A percentile compares a stretch with the other conserved stretches of the same genome.
These are phyloP conservation scores for Boletus tylopilopsis DNA, from an alignment of 768 basidiomycete genomes.

Conservation along the genomic window DNA sequence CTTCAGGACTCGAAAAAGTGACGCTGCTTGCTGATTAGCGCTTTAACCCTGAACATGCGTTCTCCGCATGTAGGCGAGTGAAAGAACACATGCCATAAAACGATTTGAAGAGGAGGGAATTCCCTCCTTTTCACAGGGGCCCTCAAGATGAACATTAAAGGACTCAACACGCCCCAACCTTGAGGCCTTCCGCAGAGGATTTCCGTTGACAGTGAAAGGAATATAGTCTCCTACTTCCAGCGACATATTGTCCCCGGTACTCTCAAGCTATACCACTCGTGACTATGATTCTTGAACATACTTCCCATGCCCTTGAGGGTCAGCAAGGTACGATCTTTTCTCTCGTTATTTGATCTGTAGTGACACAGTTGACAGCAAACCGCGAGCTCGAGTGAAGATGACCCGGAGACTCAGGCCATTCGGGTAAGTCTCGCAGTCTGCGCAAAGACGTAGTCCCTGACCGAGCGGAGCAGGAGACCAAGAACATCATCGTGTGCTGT, in stretches of 20 bases:
- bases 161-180: conserved; percentile 14
- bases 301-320: not conserved
- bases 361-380: conserved; percentile 15
- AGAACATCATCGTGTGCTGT: conserved; percentile 39
- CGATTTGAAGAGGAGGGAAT: too few species aligned
- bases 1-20: conserved; percentile 8
- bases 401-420: not conserved
- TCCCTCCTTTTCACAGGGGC: conserved; percentile 1
- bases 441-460: not conserved
- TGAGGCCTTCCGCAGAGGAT: conserved; percentile 4
- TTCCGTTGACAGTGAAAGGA: not conserved
- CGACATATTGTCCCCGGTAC: not conserved
- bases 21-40: not conserved
- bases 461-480: conserved; percentile 13
- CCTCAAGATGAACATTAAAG: conserved; percentile 12
- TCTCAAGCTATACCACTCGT: not conserved
- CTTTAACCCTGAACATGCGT: conserved; percentile 21
- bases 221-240: conserved; percentile 14
- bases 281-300: conserved; percentile 3
- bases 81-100: conserved; percentile 7
- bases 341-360: not conserved
- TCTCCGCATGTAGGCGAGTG: conserved; percentile 5
- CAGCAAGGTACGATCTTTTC: conserved; percentile 13
- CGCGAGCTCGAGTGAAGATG: conserved; percentile 1
- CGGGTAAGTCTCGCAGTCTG: conserved; percentile 10